Evolutionary conservation across 1,284 basidiomycete genomes (phyloP).

Genomic region (Ceratobasidium sp.): DNA sequence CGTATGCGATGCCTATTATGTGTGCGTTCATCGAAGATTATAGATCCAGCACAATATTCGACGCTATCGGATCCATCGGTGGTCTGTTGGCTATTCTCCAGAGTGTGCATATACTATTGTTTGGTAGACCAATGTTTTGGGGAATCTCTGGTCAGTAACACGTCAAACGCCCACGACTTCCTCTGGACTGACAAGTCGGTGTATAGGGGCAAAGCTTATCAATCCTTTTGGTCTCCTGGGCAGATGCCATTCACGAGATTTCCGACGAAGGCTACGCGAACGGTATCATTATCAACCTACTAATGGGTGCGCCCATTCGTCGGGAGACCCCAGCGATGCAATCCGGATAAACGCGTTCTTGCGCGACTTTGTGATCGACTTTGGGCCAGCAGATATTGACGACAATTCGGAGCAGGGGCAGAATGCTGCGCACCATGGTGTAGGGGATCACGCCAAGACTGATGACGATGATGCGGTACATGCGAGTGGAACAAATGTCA

Average conservation of each 20-base stretch:
- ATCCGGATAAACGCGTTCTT: constrained; percentile 15
- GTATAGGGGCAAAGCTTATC: constrained; percentile 20
- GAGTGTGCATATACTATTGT: constrained; percentile 20
- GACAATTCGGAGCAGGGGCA: background rate
- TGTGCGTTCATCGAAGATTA: constrained; percentile 16
- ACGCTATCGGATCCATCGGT: constrained; percentile 24
- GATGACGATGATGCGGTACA: too few relatives aligned
- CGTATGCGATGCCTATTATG: background rate
- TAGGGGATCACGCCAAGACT: too few relatives aligned
- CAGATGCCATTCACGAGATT: background rate
- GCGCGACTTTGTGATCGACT: constrained; percentile 29
- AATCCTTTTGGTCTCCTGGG: constrained; percentile 28
- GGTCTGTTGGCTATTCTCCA: constrained; percentile 35
- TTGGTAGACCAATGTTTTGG: constrained; percentile 30
- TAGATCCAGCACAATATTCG: constrained; percentile 23
- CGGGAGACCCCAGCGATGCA: background rate
- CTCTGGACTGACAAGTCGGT: background rate
- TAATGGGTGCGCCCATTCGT: background rate
- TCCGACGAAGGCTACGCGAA: constrained; percentile 7
- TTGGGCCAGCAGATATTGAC: constrained; percentile 20
- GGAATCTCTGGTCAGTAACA: constrained; percentile 12
- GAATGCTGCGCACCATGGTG: too few relatives aligned
- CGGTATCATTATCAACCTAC: background rate
- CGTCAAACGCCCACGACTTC: background rate
- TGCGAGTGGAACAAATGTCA: background rate